phyloP scores from a whole-genome alignment of 345 rosid genomes.

The Excoecaria cochinchinensis region DNA sequence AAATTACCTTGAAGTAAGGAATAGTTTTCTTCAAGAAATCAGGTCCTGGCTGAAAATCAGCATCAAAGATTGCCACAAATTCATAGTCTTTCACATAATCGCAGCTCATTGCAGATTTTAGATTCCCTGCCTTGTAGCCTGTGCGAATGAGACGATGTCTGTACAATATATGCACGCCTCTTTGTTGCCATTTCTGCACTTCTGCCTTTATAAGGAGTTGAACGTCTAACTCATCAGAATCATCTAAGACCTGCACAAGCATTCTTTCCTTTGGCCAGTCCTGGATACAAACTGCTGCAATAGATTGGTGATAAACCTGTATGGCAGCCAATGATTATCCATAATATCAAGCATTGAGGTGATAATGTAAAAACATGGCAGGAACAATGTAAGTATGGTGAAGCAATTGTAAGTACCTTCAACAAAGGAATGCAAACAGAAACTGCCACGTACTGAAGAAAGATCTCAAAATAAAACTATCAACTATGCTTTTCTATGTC shows the following conservation, averaged over 20 bases:
- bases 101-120: conserved; percentile 88
- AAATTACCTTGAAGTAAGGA: conserved; percentile 72
- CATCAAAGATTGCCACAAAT: conserved; percentile 84
- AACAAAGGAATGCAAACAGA: not conserved
- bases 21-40: conserved; percentile 85
- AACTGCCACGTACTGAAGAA: not conserved
- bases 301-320: conserved; percentile 85
- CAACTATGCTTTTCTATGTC: too few species aligned
- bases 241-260: conserved; percentile 85
- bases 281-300: conserved; percentile 68
- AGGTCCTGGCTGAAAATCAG: conserved; percentile 87
- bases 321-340: not conserved
- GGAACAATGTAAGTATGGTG: not conserved
- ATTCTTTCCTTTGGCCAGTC: conserved; percentile 95
- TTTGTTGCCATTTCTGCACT: conserved; percentile 89
- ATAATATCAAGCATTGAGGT: too few species aligned
- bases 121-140: conserved; percentile 92
- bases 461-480: not conserved
- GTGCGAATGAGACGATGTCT: conserved; percentile 86
- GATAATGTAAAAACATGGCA: not conserved
- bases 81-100: conserved; percentile 82
- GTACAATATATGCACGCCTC: conserved; percentile 70
- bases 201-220: conserved; percentile 80
- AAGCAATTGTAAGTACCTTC: not conserved
- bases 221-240: conserved; percentile 73